These are phyloP conservation scores for Magnolia sinica DNA, from an alignment of 164 flowering plant species.

Conservation along the genomic window DNA sequence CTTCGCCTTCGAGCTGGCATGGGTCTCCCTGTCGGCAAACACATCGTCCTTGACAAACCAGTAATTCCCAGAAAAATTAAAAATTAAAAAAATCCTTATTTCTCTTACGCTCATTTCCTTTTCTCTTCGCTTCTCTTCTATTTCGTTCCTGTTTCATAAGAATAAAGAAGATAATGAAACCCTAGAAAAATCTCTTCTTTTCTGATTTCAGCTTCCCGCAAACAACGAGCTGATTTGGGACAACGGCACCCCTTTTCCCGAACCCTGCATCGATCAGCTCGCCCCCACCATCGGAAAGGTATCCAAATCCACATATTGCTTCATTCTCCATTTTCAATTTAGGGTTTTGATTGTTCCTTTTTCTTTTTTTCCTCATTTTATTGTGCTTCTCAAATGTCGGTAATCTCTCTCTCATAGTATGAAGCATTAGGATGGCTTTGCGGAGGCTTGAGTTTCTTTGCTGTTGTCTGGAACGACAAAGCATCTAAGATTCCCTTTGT, in stretches of 20 bases:
- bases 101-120: neutral
- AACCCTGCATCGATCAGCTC: constrained; percentile 90
- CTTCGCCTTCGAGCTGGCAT: constrained; percentile 93
- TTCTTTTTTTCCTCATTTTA: neutral
- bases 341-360: neutral
- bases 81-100: neutral
- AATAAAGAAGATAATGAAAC: neutral
- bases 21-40: constrained; percentile 97
- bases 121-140: neutral
- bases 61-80: constrained; percentile 22
- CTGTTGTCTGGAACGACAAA: constrained; percentile 86
- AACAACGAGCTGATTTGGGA: constrained; percentile 95
- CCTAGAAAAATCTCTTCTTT: neutral
- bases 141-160: neutral
- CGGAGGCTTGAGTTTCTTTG: constrained; percentile 92
- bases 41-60: constrained; percentile 92
- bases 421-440: constrained; percentile 97
- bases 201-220: constrained; percentile 52
- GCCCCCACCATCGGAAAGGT: constrained; percentile 94
- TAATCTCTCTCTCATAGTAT: constrained; percentile 42
- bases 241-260: constrained; percentile 84
- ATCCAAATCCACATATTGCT: neutral
- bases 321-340: neutral
- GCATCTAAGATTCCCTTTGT: constrained; percentile 86
- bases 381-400: neutral